Percentiles rank a stretch among this genome's conserved stretches.
Evolutionary conservation across 805 yeast species (phyloP).

Genomic region (Cyberlindnera saturnus): DNA sequence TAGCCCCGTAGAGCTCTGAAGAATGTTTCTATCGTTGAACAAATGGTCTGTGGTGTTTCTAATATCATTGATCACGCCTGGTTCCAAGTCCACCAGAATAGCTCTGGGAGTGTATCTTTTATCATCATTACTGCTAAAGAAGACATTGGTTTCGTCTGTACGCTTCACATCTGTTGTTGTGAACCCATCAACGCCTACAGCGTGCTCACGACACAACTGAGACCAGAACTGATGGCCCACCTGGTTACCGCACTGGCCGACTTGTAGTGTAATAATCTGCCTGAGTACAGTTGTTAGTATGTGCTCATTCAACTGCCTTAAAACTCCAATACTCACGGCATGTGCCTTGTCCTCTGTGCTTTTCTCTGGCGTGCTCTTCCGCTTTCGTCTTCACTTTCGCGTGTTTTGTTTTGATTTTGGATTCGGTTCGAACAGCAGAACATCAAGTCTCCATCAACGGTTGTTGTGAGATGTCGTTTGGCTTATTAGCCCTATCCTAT

Average conservation of each 20-base stretch:
- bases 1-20: conserved; percentile 70
- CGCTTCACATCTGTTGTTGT: conserved; percentile 24
- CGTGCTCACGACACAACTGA: conserved; percentile 83
- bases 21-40: conserved; percentile 79
- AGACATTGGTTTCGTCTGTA: conserved; percentile 76
- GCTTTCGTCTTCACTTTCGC: too few relatives aligned
- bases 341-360: not conserved
- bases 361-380: too few relatives aligned
- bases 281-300: conserved; percentile 3
- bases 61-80: conserved; percentile 73
- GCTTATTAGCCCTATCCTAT: too few relatives aligned
- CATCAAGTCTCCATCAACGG: too few relatives aligned
- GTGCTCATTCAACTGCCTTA: too few relatives aligned
- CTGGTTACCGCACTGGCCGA: conserved; percentile 93
- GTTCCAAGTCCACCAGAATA: conserved; percentile 80
- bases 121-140: conserved; percentile 71
- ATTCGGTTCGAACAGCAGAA: too few relatives aligned
- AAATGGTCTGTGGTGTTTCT: conserved; percentile 47
- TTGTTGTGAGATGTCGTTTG: too few relatives aligned
- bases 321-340: conserved; percentile 1
- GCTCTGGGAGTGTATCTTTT: conserved; percentile 86
- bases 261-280: conserved; percentile 13
- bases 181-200: conserved; percentile 43
- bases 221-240: conserved; percentile 91
- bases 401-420: too few relatives aligned